Evolutionary conservation across 2,329 filamentous ascomycete genomes (phyloP), one percentile per base, ranked within the genome.

Genomic region (Drechslerella stenobrocha): DNA sequence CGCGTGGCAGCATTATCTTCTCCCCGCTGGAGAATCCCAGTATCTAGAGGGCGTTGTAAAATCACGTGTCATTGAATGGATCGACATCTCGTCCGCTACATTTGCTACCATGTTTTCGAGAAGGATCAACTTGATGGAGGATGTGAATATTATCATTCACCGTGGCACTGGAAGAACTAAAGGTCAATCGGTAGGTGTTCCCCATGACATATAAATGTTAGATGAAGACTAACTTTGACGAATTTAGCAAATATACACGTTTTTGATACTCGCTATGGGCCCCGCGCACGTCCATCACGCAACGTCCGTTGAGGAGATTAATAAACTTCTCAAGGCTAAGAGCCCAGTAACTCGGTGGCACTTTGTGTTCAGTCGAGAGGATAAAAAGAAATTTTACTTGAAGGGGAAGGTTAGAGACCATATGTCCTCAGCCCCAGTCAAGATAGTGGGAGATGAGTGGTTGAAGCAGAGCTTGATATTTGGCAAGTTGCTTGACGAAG

Each of bases 401-500:
- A 78, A 71, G 76, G 77, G 56, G 81, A 81, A 73, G 76, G 80
- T 23, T 78, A 77, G 73, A 77, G 77, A 71, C 75, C 73, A n/a
- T 74, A 72, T 75, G 73, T 34, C 70, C 76, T 18, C 72, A 66
- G 28, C 28, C 11, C 28, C 5, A 11, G 79, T 90, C 34, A 82
- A 81, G 70, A 81, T 93, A 44, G 82, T 95, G 52, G 87, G 86
- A 58, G 87, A 95, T 75, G 92, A 97, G 77, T 84, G 92, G 74
- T 84, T 97, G 20, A 86, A 95, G 57, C 92, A 98, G 79, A 96
- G 90, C 76, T 79, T 97, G 64, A 96, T 98, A 70, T 76, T 96
- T 51, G 92, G 91, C 0, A 83, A 85, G 67, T 77, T 96, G 71
- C 83, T 90, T 52, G 86, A 89, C 69, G 82, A 84, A 30, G 28